phyloP scores from a whole-genome alignment of 2,329 filamentous ascomycete genomes.

The Colletotrichum echinochloae region DNA sequence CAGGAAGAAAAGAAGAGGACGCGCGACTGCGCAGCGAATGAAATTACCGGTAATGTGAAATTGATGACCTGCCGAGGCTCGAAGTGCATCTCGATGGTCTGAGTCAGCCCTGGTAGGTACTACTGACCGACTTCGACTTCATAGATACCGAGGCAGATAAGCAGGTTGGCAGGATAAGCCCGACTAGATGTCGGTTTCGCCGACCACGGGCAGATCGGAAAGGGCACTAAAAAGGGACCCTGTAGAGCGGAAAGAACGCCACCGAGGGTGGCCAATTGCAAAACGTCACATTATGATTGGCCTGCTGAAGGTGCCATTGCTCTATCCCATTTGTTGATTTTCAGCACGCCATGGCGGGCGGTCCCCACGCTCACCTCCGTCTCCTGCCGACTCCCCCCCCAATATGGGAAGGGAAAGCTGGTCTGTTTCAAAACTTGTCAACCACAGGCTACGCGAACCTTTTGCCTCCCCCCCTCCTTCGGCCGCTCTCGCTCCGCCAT shows the following conservation, averaged over 20 bases:
- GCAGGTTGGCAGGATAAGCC: background rate
- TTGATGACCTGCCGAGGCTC: constrained; percentile 27
- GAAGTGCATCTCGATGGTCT: constrained; percentile 1
- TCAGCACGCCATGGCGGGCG: constrained; percentile 7
- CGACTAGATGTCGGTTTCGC: background rate
- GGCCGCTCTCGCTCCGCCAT: constrained; percentile 7
- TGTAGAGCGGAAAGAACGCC: constrained; percentile 28
- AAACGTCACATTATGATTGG: constrained; percentile 30
- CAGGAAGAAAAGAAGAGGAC: background rate
- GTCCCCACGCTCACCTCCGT: constrained; percentile 35
- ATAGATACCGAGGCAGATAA: background rate
- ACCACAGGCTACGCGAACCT: constrained; percentile 5
- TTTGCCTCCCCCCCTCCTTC: constrained; percentile 15
- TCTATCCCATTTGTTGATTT: constrained; percentile 23
- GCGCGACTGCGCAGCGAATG: constrained; percentile 7
- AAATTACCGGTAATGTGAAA: background rate
- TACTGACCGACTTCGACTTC: constrained; percentile 24
- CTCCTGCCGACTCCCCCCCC: constrained; percentile 36
- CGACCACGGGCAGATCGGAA: constrained; percentile 8
- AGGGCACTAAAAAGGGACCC: background rate
- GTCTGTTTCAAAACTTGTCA: constrained; percentile 37
- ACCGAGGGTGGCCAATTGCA: constrained; percentile 30
- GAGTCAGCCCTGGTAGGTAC: constrained; percentile 15
- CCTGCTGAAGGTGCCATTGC: constrained; percentile 7
- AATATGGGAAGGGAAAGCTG: constrained; percentile 33